These are phyloP conservation scores for Leishmania mexicana DNA, from an alignment of 208 protist genomes.

Conservation along the genomic window DNA sequence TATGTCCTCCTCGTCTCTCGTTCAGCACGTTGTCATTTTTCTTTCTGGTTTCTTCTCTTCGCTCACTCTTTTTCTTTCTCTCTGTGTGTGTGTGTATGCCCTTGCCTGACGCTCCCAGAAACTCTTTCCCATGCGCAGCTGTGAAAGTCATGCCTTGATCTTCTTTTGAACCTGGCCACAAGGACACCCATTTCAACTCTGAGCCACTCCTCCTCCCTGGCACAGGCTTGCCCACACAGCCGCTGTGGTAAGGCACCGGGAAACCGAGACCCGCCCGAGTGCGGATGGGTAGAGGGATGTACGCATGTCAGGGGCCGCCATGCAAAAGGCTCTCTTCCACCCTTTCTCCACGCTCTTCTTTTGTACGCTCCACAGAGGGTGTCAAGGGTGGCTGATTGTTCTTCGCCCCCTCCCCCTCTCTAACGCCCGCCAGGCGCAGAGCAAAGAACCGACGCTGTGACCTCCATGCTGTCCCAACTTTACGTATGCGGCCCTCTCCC, in stretches of 20 bases:
- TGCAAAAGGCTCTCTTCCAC: not conserved
- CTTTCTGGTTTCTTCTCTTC: constrained; percentile 10
- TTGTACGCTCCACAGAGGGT: not conserved
- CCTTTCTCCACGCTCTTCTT: not conserved
- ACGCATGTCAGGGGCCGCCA: not conserved
- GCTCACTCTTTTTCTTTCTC: not conserved
- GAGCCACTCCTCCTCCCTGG: not conserved
- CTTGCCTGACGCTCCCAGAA: not conserved
- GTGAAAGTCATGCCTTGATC: too few species aligned
- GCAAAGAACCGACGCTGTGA: not conserved
- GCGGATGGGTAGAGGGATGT: not conserved
- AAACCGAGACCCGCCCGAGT: not conserved
- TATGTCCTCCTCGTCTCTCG: not conserved
- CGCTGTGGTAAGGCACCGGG: not conserved
- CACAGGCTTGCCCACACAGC: not conserved
- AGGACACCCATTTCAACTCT: not conserved
- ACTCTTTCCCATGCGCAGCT: not conserved
- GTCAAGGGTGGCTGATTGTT: not conserved
- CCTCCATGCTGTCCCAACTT: not conserved
- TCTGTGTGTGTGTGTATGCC: not conserved
- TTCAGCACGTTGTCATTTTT: not conserved
- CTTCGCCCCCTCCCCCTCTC: too few species aligned
- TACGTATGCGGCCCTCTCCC: not conserved
- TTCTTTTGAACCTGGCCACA: not conserved
- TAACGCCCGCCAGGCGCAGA: not conserved